A percentile compares a stretch with the other conserved stretches of the same genome.
These are phyloP conservation scores for Kernera saxatilis DNA, from an alignment of 345 rosid species.

Conservation along the genomic window DNA sequence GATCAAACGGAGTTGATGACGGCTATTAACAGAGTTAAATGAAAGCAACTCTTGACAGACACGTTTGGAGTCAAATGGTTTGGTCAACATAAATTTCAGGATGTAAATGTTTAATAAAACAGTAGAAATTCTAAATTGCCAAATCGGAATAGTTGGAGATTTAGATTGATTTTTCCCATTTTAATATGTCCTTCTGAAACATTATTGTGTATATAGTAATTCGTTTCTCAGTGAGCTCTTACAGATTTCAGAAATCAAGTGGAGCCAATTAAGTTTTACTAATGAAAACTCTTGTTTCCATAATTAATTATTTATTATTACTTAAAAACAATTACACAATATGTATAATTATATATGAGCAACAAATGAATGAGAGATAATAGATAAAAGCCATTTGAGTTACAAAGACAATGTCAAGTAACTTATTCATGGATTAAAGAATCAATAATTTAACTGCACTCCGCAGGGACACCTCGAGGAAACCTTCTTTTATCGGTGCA, in stretches of 20 bases:
- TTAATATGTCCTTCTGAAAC: neutral
- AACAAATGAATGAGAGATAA: neutral
- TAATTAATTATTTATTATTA: neutral
- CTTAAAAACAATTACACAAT: no score
- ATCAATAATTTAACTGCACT: neutral
- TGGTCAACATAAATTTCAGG: no score
- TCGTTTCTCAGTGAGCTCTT: neutral
- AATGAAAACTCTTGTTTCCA: neutral
- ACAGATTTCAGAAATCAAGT: neutral
- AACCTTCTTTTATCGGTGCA: conserved; percentile 19
- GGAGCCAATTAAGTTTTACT: neutral
- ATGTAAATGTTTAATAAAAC: no score
- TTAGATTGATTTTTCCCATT: no score
- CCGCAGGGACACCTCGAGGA: conserved; percentile 18
- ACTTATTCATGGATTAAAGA: neutral
- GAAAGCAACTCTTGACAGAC: no score
- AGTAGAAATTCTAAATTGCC: no score
- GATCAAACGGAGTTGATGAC: neutral
- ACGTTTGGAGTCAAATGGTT: no score
- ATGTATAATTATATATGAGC: no score
- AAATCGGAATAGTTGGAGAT: neutral
- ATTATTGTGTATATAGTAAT: neutral
- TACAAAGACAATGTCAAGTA: neutral
- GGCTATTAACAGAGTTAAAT: no score
- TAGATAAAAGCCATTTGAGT: neutral